Conservation (phyloP, 495 filamentous ascomycete genomes). For the Hypoxylon subgilvum region DNA sequence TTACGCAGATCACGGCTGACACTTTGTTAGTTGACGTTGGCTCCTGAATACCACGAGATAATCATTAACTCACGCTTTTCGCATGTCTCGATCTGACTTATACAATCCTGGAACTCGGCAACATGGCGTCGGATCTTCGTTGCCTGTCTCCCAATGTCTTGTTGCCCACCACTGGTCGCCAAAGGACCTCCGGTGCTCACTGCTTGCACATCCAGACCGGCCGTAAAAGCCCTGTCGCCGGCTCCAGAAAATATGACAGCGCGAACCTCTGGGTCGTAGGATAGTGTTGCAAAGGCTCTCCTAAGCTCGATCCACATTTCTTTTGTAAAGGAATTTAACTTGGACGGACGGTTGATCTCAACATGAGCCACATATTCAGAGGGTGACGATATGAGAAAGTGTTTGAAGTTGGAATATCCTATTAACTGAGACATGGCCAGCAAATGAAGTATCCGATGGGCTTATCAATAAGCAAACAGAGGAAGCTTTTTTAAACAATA, state of each 20-base stretch:
- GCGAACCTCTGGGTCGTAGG: constrained; percentile 72
- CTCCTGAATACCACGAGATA: not conserved
- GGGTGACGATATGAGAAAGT: constrained; percentile 81
- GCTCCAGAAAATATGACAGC: constrained; percentile 82
- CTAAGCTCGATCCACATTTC: constrained; percentile 89
- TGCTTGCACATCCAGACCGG: constrained; percentile 80
- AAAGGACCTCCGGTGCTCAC: constrained; percentile 55
- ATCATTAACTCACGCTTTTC: constrained; percentile 72
- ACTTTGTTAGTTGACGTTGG: constrained; percentile 15
- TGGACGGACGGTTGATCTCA: constrained; percentile 87
- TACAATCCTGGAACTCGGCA: constrained; percentile 75
- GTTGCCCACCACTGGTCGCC: constrained; percentile 26
- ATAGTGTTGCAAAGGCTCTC: constrained; percentile 74
- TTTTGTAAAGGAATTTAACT: constrained; percentile 89
- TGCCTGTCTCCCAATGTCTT: constrained; percentile 73
- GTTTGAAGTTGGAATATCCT: constrained; percentile 58
- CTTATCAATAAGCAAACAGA: constrained; percentile 3
- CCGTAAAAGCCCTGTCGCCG: constrained; percentile 83
- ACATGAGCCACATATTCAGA: constrained; percentile 81
- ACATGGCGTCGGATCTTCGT: constrained; percentile 69
- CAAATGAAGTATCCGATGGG: not conserved
- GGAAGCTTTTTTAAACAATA: not conserved
- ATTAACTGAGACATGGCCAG: constrained; percentile 25
- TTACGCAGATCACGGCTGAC: constrained; percentile 76
- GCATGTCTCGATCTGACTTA: constrained; percentile 79